Evolutionary conservation across 495 filamentous ascomycete species (phyloP).

Genomic region (Lasiosphaeris hirsuta): DNA sequence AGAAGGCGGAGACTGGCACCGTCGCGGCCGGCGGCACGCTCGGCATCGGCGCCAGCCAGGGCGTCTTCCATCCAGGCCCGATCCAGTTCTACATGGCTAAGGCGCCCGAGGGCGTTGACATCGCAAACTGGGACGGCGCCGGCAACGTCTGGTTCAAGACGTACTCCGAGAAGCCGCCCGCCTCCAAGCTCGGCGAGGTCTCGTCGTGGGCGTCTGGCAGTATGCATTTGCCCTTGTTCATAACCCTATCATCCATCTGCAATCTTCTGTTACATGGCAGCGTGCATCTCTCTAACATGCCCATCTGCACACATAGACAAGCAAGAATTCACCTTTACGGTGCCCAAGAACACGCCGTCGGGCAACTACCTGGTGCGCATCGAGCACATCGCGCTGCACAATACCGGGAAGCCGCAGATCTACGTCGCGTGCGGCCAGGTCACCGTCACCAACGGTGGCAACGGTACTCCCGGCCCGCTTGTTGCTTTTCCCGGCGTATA

Average conservation of each 20-base stretch:
- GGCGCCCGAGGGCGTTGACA: conserved; percentile 32
- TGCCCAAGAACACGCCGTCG: conserved; percentile 39
- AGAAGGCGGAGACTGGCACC: conserved; percentile 26
- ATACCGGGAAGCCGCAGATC: conserved; percentile 38
- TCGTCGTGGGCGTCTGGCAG: conserved; percentile 5
- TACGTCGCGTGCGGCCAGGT: conserved; percentile 42
- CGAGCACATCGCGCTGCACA: conserved; percentile 41
- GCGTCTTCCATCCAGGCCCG: conserved; percentile 43
- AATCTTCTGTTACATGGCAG: background rate
- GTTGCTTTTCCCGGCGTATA: conserved; percentile 38
- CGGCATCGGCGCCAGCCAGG: conserved; percentile 38
- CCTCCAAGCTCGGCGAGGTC: conserved; percentile 4
- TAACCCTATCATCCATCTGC: too few relatives aligned
- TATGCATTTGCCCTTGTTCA: too few relatives aligned
- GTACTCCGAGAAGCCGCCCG: conserved; percentile 14
- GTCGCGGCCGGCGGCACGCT: conserved; percentile 37
- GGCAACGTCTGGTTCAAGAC: conserved; percentile 49
- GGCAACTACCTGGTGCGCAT: conserved; percentile 40
- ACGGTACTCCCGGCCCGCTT: conserved; percentile 27
- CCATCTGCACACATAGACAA: conserved; percentile 12
- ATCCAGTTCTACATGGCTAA: conserved; percentile 47
- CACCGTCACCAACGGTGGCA: conserved; percentile 35
- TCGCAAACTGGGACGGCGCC: conserved; percentile 40
- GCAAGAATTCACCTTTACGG: conserved; percentile 32
- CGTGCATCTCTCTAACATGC: background rate